Percentiles rank a stretch among this genome's conserved stretches.
Evolutionary conservation across 805 yeast genomes (phyloP).

Genomic region (Kodamaea kakaduensis): DNA sequence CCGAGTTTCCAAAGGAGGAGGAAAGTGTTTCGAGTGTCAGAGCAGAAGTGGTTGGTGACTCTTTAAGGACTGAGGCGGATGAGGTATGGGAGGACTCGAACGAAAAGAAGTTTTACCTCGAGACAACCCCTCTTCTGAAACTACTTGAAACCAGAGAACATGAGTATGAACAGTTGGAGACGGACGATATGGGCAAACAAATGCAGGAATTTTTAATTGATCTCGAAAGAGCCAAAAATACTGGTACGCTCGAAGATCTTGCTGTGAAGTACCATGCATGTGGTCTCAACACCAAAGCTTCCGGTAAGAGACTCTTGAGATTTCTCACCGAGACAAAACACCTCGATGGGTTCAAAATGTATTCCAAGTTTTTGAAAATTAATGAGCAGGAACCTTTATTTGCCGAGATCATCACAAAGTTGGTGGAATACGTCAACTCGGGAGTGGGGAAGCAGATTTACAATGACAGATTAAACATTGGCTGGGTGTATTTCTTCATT

Average conservation of each 20-base stretch:
- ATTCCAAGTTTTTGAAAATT: constrained; percentile 67
- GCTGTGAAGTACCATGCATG: constrained; percentile 42
- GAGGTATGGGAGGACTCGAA: constrained; percentile 63
- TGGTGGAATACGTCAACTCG: constrained; percentile 52
- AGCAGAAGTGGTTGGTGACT: constrained; percentile 2
- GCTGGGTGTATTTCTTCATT: constrained; percentile 57
- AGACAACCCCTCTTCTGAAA: constrained; percentile 6
- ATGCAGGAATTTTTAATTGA: constrained; percentile 41
- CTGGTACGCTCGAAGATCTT: constrained; percentile 46
- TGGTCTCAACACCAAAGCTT: constrained; percentile 68
- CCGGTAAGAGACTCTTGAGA: constrained; percentile 55
- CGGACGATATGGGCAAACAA: constrained; percentile 35
- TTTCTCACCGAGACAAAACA: constrained; percentile 51
- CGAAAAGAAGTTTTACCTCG: constrained; percentile 60
- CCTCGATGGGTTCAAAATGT: constrained; percentile 44
- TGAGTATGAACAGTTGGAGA: constrained; percentile 11
- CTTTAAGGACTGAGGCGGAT: constrained; percentile 18
- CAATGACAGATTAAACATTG: constrained; percentile 51
- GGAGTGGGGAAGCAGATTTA: constrained; percentile 57
- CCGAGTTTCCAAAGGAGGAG: constrained; percentile 10
- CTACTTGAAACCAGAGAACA: neutral
- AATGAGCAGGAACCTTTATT: constrained; percentile 39
- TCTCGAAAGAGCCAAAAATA: constrained; percentile 37
- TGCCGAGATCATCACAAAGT: constrained; percentile 48
- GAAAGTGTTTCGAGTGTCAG: constrained; percentile 1